A percentile compares a stretch with the other conserved stretches of the same genome.
These are phyloP conservation scores for Nepenthes mirabilis DNA, from an alignment of 148 eudicot genomes.

Conservation along the genomic window DNA sequence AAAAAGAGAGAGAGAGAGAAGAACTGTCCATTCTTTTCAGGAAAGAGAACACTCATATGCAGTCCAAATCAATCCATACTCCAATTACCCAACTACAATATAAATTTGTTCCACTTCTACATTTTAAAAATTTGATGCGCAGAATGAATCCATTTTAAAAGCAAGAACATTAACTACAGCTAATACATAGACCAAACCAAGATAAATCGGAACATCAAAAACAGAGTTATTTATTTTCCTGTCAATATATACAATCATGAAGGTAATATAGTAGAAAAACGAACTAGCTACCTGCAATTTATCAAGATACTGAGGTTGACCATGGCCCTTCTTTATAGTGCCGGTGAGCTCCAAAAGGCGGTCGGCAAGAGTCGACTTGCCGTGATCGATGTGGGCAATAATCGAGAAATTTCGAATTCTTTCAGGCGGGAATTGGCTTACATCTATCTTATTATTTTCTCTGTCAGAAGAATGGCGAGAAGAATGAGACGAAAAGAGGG, in stretches of 20 bases:
- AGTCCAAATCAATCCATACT: too few relatives aligned
- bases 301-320: slow-evolving; percentile 92
- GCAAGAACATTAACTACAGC: too few relatives aligned
- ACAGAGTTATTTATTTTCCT: neutral
- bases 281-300: slow-evolving; percentile 55
- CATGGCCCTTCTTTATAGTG: slow-evolving; percentile 80
- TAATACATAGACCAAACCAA: neutral
- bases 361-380: slow-evolving; percentile 92
- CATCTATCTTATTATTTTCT: slow-evolving; percentile 36
- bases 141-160: too few relatives aligned
- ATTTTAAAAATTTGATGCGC: too few relatives aligned
- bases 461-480: slow-evolving; percentile 21
- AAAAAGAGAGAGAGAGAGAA: too few relatives aligned
- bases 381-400: slow-evolving; percentile 95
- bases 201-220: neutral
- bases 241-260: neutral
- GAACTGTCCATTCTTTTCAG: too few relatives aligned
- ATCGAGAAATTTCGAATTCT: slow-evolving; percentile 80
- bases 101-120: too few relatives aligned
- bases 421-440: slow-evolving; percentile 59
- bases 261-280: neutral
- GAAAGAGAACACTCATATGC: too few relatives aligned
- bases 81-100: too few relatives aligned
- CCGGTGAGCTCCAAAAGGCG: slow-evolving; percentile 87
- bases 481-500: slow-evolving; percentile 28